A percentile compares a stretch with the other conserved stretches of the same genome.
These are phyloP conservation scores for Camelina neglecta DNA, from an alignment of 345 rosid genomes.

Conservation along the genomic window DNA sequence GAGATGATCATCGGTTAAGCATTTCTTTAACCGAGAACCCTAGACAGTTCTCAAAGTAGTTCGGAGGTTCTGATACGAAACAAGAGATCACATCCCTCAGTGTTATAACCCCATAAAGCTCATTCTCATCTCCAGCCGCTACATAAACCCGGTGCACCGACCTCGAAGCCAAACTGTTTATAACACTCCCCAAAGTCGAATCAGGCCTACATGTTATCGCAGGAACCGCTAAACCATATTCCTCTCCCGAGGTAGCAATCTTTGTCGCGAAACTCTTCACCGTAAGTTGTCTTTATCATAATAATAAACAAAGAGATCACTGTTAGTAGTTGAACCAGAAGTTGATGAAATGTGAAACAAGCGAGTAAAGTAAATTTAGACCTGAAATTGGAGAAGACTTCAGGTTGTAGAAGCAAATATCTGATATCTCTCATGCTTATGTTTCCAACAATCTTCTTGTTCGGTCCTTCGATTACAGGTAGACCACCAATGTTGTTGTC, in stretches of 20 bases:
- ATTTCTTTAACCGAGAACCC: conserved; percentile 67
- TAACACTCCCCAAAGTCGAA: conserved; percentile 70
- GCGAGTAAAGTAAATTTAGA: conserved; percentile 24
- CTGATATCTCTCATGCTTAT: conserved; percentile 66
- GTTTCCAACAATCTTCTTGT: conserved; percentile 50
- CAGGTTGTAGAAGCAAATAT: conserved; percentile 74
- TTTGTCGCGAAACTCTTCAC: conserved; percentile 65
- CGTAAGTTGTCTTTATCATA: conserved; percentile 59
- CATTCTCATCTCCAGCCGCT: conserved; percentile 52
- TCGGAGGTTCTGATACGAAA: conserved; percentile 79
- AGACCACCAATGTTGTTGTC: conserved; percentile 79
- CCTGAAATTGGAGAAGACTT: conserved; percentile 87
- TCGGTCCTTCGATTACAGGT: conserved; percentile 59
- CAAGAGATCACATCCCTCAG: conserved; percentile 91
- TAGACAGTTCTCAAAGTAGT: conserved; percentile 60
- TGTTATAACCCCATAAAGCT: conserved; percentile 81
- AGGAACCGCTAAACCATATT: conserved; percentile 52
- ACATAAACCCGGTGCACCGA: conserved; percentile 77
- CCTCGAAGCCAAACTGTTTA: conserved; percentile 67
- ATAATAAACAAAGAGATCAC: neutral
- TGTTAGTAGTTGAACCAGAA: neutral
- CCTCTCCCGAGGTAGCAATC: conserved; percentile 51
- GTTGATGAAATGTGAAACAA: neutral
- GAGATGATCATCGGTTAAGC: conserved; percentile 54
- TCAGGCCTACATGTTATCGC: conserved; percentile 67